Evolutionary conservation across 2,329 filamentous ascomycete genomes (phyloP), one percentile per base, ranked within the genome.

Genomic region (Alternaria sp.): DNA sequence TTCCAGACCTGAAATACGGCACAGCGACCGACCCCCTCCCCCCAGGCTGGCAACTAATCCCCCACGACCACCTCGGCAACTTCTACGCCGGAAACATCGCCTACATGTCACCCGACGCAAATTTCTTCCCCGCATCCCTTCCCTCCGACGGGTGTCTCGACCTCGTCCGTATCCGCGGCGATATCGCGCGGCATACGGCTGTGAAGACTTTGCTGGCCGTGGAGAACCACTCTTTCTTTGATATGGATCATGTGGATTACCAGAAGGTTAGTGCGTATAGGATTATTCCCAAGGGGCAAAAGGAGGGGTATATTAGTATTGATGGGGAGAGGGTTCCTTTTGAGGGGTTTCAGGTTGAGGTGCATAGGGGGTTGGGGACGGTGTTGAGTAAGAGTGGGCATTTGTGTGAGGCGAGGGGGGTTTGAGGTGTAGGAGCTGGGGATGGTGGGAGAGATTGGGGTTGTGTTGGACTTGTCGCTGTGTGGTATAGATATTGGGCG

Each of bases 31-130:
- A 96, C 70, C 85, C 90, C 15, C 78, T 98, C 0, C 94, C 94
- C 0, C 82, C 87, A 2, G 90, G 88, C 49, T 99, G 96, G 94
- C 86, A 91, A 64, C 82, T 91, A 20, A 82, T 91, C 4, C 88
- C 91, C 1, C 87, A 91, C 66, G 89, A 96, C 66, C 92, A 90
- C 28, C 84, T 99, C 59, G 94, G 94, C 50, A 97, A 93, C 74
- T 97, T 99, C 78, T 98, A 96, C 81, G 92, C 90, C 30, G 96
- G 96, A 65, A 99, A 97, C 78, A 96, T 98, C 90, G 89, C 92
- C 23, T 96, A 91, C 80, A 95, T 99, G 93, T 90, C 94, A 0
- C 87, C 93, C 12, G 90, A 95, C 68, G 87, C 90, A 62, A 93
- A 94, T 74, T 97, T 98, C 83, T 99, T 97, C 85, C 85, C 93